phyloP scores from a whole-genome alignment of 2,329 filamentous ascomycete genomes.

The Cryoendolithus antarcticus region DNA sequence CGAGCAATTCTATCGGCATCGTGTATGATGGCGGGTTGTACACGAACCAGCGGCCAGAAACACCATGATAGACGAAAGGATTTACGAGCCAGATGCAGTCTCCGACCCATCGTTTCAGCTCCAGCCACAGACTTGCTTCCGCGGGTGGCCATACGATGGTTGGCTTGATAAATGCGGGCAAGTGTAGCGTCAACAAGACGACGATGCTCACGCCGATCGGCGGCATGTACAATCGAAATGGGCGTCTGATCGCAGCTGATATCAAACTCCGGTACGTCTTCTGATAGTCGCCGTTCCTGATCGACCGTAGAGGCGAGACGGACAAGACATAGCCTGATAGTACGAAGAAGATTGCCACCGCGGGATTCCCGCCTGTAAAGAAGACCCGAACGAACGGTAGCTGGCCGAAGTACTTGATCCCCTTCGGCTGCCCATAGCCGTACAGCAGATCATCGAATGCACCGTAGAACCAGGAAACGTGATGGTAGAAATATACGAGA shows the following conservation, averaged over 20 bases:
- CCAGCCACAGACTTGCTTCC: conserved; percentile 30
- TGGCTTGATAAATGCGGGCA: conserved; percentile 32
- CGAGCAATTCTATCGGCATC: conserved; percentile 49
- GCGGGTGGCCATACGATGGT: conserved; percentile 11
- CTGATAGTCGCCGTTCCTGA: conserved; percentile 22
- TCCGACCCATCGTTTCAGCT: conserved; percentile 38
- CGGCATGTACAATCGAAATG: conserved; percentile 34
- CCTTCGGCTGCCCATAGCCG: conserved; percentile 12
- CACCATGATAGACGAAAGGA: conserved; percentile 1
- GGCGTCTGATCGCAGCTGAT: conserved; percentile 35
- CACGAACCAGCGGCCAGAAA: conserved; percentile 1
- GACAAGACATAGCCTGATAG: conserved; percentile 39
- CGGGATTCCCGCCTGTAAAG: conserved; percentile 49
- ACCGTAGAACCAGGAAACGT: too few relatives aligned
- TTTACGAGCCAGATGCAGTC: conserved; percentile 10
- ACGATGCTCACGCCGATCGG: conserved; percentile 41
- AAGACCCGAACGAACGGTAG: conserved; percentile 48
- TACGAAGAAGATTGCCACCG: conserved; percentile 41
- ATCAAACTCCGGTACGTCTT: conserved; percentile 16
- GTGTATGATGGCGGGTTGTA: conserved; percentile 33
- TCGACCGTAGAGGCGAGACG: conserved; percentile 26
- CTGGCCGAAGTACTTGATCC: conserved; percentile 35
- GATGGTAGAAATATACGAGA: too few relatives aligned
- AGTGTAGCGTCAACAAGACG: conserved; percentile 40
- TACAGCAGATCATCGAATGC: too few relatives aligned